Conservation (phyloP, 2,329 filamentous ascomycete genomes). For the Venturia asperata region DNA sequence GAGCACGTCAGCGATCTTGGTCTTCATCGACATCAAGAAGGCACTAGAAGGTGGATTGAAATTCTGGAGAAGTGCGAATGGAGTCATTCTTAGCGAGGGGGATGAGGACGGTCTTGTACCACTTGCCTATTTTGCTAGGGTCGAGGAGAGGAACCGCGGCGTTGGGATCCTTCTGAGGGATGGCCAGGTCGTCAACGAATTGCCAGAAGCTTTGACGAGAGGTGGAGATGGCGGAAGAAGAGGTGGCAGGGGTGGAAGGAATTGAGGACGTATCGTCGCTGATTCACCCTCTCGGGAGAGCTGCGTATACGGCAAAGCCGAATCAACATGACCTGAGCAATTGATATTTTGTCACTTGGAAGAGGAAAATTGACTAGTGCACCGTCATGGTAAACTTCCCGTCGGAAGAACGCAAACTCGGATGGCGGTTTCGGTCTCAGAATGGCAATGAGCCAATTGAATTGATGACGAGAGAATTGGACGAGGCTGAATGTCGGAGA, state of each 20-base stretch:
- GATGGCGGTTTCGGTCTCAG: background rate
- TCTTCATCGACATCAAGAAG: slow-evolving; percentile 66
- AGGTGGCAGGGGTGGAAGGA: slow-evolving; percentile 9
- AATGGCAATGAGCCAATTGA: background rate
- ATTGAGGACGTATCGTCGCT: background rate
- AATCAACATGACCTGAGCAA: background rate
- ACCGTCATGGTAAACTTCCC: background rate
- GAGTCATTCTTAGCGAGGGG: slow-evolving; percentile 41
- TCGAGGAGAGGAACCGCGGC: slow-evolving; percentile 54
- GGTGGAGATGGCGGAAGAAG: slow-evolving; percentile 14
- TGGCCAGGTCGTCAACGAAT: slow-evolving; percentile 49
- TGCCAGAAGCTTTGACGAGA: slow-evolving; percentile 8
- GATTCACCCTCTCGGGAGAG: background rate
- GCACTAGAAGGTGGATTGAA: slow-evolving; percentile 56
- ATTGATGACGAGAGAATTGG: background rate
- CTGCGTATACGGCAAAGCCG: background rate
- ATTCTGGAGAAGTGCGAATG: slow-evolving; percentile 61
- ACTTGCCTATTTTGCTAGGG: slow-evolving; percentile 62
- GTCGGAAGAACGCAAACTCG: background rate
- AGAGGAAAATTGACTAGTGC: background rate
- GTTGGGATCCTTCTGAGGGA: slow-evolving; percentile 63
- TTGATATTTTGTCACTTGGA: background rate
- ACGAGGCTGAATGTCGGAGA: background rate
- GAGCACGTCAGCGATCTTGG: slow-evolving; percentile 50
- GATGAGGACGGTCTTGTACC: slow-evolving; percentile 56